Evolutionary conservation across 2,329 filamentous ascomycete species (phyloP).

Genomic region (Verticillium isaacii): DNA sequence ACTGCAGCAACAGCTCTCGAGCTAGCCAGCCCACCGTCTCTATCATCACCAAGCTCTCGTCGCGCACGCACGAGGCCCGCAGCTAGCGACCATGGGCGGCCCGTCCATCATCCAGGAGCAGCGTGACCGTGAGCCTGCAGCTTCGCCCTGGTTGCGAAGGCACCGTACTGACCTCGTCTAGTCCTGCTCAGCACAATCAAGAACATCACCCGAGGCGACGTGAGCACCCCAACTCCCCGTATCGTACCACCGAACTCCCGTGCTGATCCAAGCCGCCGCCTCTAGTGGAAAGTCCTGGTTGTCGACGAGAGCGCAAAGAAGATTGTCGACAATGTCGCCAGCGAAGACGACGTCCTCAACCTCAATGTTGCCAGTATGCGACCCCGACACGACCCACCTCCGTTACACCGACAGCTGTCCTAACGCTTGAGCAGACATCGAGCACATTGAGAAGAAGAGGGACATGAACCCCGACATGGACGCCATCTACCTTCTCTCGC

Average conservation of each 20-base stretch:
- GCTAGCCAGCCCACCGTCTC: neutral
- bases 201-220: constrained; percentile 75
- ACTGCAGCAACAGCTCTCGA: neutral
- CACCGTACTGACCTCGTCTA: constrained; percentile 24
- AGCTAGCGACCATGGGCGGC: constrained; percentile 62
- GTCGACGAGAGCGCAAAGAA: constrained; percentile 80
- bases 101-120: constrained; percentile 59
- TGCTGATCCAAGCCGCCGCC: neutral
- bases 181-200: constrained; percentile 72
- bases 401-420: constrained; percentile 3
- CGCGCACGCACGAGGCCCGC: constrained; percentile 10
- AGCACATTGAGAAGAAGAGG: constrained; percentile 84
- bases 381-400: constrained; percentile 1
- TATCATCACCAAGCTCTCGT: neutral
- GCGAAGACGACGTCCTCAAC: constrained; percentile 95
- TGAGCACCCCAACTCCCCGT: constrained; percentile 34
- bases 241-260: neutral
- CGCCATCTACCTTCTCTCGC: constrained; percentile 86
- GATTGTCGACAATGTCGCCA: constrained; percentile 84
- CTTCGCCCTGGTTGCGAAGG: neutral
- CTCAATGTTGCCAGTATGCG: constrained; percentile 87
- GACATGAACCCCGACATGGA: constrained; percentile 85
- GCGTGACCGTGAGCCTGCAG: constrained; percentile 50
- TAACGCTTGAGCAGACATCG: constrained; percentile 65
- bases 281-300: constrained; percentile 93